Percentiles rank a stretch among this genome's conserved stretches.
These are phyloP conservation scores for Blastobotrys raffinosifermentans DNA, from an alignment of 1,139 yeast species.

Conservation along the genomic window DNA sequence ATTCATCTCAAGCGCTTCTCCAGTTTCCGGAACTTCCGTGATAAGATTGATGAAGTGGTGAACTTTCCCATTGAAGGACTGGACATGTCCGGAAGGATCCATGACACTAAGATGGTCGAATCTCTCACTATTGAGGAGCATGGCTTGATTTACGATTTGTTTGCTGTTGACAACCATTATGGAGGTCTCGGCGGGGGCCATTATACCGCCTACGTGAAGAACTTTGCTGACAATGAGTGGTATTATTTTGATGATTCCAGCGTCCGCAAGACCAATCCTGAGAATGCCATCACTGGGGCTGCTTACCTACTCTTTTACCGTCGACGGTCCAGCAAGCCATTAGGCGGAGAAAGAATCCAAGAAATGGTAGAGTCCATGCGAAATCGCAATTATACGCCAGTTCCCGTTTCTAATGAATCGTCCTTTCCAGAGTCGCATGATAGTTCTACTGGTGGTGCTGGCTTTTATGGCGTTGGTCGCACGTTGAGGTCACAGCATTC, in stretches of 20 bases:
- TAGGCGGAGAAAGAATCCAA: conserved; percentile 31
- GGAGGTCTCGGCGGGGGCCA: conserved; percentile 99
- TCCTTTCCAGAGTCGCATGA: no score
- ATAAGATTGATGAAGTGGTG: conserved; percentile 78
- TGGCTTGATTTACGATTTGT: conserved; percentile 61
- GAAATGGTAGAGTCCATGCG: conserved; percentile 28
- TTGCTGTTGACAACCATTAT: conserved; percentile 91
- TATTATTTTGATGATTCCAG: conserved; percentile 85
- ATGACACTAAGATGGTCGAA: conserved; percentile 22
- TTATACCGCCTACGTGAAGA: conserved; percentile 84
- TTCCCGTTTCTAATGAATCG: no score
- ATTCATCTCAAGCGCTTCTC: conserved; percentile 90
- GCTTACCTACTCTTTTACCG: conserved; percentile 87
- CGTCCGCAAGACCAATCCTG: conserved; percentile 56
- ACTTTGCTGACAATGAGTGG: conserved; percentile 75
- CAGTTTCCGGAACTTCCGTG: conserved; percentile 78
- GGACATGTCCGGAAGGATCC: conserved; percentile 58
- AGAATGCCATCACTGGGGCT: conserved; percentile 60
- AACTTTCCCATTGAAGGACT: conserved; percentile 84
- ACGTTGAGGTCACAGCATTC: no score
- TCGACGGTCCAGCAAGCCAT: conserved; percentile 40
- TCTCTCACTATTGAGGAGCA: not conserved
- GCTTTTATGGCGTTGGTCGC: no score
- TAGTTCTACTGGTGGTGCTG: no score
- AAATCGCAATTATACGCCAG: conserved; percentile 7